Base-by-base conservation (phyloP, 2,329 filamentous ascomycete genomes). In the Torrubiella hemipterigena region DNA sequence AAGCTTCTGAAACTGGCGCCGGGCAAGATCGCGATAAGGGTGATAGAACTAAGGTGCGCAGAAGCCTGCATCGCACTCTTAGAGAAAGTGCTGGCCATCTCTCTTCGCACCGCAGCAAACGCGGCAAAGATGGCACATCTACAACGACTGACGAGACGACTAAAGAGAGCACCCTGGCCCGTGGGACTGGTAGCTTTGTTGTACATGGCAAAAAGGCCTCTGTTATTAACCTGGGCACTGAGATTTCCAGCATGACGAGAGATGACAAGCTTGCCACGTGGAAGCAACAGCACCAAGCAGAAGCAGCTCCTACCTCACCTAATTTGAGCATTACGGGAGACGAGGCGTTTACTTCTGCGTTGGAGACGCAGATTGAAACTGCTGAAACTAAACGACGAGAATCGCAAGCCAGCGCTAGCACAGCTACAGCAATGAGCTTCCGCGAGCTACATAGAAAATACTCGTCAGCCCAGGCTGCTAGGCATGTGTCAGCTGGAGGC, bases 181-280 rank as follows among this genome's bases (percentile, higher is more conserved):
- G 91, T 29, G 80, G 81, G 10, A 75, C 82, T 10, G 85, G 85
- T 5, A 93, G 84, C 45, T 98, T 98, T 53, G 93, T 91, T 4
- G 78, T 98, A 4, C 91, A 98, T 48, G 89, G 91, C 38, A 98
- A 96, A 63, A 96, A 98, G 56, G 91, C 91, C 3, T 94, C 86
- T 1, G 83, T 98, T 34, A 84, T 98, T 43, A 93, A 84, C n/a
- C 93, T 98, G 50, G 86, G 87, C 7, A 77, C 78, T n/a, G 89
- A 94, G 44, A 77, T 94, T 61, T 79, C 89, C 46, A 79, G 71
- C 36, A 73, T 87, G 56, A 69, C 78, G 1, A 68, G 75, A 0
- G 82, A 89, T 38, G 81, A 87, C 46, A 74, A 78, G 22, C 58
- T 84, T 25, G 72, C 76, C 35, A 61, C 77, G 29, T 69, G 77